Conservation (phyloP, 2,329 filamentous ascomycete species). For the Colletotrichum sp. region DNA sequence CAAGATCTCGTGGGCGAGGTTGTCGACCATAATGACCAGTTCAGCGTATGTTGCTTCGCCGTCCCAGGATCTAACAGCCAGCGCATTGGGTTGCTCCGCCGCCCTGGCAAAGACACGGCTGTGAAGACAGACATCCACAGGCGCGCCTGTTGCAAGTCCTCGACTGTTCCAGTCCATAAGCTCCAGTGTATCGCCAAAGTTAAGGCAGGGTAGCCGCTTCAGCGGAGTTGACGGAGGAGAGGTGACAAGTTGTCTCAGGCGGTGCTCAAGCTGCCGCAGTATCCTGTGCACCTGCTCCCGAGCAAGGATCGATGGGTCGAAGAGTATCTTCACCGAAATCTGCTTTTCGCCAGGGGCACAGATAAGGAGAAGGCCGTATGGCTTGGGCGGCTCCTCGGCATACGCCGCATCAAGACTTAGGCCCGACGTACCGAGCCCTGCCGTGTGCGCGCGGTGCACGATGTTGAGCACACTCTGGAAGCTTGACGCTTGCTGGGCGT, state of each 20-base stretch:
- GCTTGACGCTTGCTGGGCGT: not conserved
- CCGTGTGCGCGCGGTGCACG: not conserved
- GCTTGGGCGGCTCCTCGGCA: not conserved
- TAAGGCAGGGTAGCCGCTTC: not conserved
- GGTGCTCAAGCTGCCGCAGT: not conserved
- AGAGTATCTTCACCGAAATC: not conserved
- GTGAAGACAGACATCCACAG: not conserved
- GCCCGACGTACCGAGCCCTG: not conserved
- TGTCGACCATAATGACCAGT: not conserved
- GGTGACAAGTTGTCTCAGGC: not conserved
- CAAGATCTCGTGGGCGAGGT: not conserved
- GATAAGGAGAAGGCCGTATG: not conserved
- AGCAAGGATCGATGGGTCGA: not conserved
- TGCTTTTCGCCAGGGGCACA: not conserved
- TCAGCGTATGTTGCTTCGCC: not conserved
- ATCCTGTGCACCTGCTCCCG: not conserved
- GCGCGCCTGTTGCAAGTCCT: not conserved
- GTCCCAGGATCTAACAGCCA: not conserved
- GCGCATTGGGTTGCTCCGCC: not conserved
- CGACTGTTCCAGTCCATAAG: not conserved
- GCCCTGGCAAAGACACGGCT: not conserved
- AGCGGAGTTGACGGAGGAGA: fast-evolving
- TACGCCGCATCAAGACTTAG: not conserved
- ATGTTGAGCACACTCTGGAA: not conserved
- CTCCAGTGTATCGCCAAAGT: not conserved